A percentile compares a stretch with the other conserved stretches of the same genome.
Evolutionary conservation across 2,329 filamentous ascomycete species (phyloP).

Genomic region (Corinectria fuckeliana): DNA sequence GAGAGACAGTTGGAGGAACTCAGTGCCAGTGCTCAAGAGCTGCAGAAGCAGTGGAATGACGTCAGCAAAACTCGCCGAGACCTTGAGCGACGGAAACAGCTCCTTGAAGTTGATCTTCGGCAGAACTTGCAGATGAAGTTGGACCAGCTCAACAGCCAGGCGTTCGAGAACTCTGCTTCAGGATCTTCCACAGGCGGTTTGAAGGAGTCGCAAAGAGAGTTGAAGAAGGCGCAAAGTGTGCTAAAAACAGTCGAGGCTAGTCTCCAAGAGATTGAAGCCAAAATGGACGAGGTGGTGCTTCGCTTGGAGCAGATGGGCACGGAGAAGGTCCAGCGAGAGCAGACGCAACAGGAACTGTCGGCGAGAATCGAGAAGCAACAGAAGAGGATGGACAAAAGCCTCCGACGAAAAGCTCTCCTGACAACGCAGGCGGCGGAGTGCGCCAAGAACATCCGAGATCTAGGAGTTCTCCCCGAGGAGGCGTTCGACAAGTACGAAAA

Average conservation of each 20-base stretch:
- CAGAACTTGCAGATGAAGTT: constrained; percentile 87
- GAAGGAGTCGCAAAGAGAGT: constrained; percentile 79
- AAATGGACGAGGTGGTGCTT: constrained; percentile 62
- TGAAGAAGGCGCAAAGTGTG: constrained; percentile 76
- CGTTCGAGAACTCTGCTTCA: constrained; percentile 68
- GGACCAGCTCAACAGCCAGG: constrained; percentile 81
- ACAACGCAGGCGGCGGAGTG: constrained; percentile 80
- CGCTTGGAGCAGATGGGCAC: constrained; percentile 63
- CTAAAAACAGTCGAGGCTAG: constrained; percentile 71
- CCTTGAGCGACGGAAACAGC: constrained; percentile 79
- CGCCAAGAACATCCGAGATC: constrained; percentile 86
- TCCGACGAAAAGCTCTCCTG: constrained; percentile 84
- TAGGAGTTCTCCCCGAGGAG: constrained; percentile 92
- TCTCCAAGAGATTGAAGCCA: constrained; percentile 75
- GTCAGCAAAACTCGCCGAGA: constrained; percentile 76
- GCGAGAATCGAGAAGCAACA: constrained; percentile 83
- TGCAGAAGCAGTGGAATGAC: constrained; percentile 79
- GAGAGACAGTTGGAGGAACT: constrained; percentile 80
- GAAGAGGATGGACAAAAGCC: constrained; percentile 88
- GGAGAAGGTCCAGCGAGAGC: constrained; percentile 68
- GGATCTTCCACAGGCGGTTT: constrained; percentile 70
- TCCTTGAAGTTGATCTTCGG: constrained; percentile 85
- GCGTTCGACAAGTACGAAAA: constrained; percentile 90
- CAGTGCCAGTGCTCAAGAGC: constrained; percentile 70
- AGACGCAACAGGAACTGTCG: constrained; percentile 77